Percentiles rank a stretch among this genome's conserved stretches.
phyloP scores from a whole-genome alignment of 352 stramenopile genomes.

The Pythium aristosporum region DNA sequence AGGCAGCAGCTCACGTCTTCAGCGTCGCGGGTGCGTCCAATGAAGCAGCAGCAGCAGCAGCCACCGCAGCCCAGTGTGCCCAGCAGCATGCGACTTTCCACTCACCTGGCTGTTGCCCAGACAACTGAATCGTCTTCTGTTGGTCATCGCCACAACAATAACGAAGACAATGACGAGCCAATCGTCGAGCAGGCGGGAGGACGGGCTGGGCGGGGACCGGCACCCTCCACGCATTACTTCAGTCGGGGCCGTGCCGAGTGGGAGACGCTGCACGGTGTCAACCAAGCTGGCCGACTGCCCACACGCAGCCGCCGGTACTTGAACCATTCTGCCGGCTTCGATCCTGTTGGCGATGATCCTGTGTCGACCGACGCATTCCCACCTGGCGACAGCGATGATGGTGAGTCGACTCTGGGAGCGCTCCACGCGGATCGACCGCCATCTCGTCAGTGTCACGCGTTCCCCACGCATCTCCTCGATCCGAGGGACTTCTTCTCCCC shows the following conservation, averaged over 20 bases:
- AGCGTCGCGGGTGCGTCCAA: constrained; percentile 42
- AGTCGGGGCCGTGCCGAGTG: constrained; percentile 11
- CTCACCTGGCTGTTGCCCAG: background rate
- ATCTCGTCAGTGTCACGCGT: constrained; percentile 71
- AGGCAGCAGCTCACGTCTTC: constrained; percentile 41
- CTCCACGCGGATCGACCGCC: constrained; percentile 45
- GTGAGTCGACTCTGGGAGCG: background rate
- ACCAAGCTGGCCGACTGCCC: constrained; percentile 18
- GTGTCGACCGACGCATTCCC: background rate
- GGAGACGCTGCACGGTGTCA: constrained; percentile 12
- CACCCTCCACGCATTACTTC: background rate
- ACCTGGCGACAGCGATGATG: background rate
- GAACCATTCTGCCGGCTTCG: constrained; percentile 14
- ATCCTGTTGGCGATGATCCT: background rate
- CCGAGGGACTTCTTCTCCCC: constrained; percentile 31
- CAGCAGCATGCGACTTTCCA: background rate
- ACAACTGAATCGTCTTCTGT: background rate
- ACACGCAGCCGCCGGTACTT: constrained; percentile 21
- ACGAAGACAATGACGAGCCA: constrained; percentile 25
- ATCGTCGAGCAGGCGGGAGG: constrained; percentile 19
- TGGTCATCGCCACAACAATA: constrained; percentile 16
- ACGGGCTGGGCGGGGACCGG: background rate
- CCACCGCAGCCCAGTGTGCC: background rate
- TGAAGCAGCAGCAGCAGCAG: constrained; percentile 31
- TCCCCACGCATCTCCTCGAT: constrained; percentile 76